phyloP scores from a whole-genome alignment of 1,284 basidiomycete species.

The Fomitopsis palustris region DNA sequence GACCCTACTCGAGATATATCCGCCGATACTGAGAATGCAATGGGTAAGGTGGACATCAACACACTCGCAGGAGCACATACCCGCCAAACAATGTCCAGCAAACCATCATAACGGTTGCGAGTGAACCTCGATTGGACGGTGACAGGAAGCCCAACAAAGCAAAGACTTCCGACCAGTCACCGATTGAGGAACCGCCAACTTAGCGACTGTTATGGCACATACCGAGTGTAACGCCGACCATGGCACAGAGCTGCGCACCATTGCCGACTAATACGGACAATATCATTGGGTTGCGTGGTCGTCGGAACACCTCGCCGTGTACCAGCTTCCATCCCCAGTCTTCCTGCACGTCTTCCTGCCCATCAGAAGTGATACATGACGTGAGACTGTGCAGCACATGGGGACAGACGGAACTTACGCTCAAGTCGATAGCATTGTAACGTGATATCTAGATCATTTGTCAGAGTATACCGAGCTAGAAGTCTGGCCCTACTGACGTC shows the following conservation, averaged over 20 bases:
- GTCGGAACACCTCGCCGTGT: slow-evolving; percentile 94
- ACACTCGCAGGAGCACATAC: slow-evolving; percentile 33
- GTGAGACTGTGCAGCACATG: slow-evolving; percentile 5
- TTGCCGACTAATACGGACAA: slow-evolving; percentile 89
- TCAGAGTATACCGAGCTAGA: slow-evolving; percentile 6
- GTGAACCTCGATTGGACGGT: slow-evolving; percentile 91
- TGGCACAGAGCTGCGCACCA: slow-evolving; percentile 85
- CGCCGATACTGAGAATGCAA: slow-evolving; percentile 60
- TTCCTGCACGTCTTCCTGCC: slow-evolving; percentile 92
- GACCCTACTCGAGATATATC: slow-evolving; percentile 84
- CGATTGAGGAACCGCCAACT: background rate
- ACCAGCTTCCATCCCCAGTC: slow-evolving; percentile 99
- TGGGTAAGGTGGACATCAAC: background rate
- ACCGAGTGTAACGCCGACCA: slow-evolving; percentile 89
- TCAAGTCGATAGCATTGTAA: slow-evolving; percentile 95
- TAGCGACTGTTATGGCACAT: slow-evolving; percentile 10
- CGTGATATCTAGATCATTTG: slow-evolving; percentile 67
- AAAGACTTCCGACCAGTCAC: slow-evolving; percentile 67
- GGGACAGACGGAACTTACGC: slow-evolving; percentile 44
- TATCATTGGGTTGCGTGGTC: slow-evolving; percentile 76
- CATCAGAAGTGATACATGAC: background rate
- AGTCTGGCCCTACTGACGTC: slow-evolving; percentile 62
- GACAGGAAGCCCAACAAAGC: slow-evolving; percentile 97
- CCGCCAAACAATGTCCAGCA: slow-evolving; percentile 93
- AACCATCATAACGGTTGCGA: slow-evolving; percentile 95